phyloP scores from a whole-genome alignment of 441 rosid genomes.

The Manihot esculenta region DNA sequence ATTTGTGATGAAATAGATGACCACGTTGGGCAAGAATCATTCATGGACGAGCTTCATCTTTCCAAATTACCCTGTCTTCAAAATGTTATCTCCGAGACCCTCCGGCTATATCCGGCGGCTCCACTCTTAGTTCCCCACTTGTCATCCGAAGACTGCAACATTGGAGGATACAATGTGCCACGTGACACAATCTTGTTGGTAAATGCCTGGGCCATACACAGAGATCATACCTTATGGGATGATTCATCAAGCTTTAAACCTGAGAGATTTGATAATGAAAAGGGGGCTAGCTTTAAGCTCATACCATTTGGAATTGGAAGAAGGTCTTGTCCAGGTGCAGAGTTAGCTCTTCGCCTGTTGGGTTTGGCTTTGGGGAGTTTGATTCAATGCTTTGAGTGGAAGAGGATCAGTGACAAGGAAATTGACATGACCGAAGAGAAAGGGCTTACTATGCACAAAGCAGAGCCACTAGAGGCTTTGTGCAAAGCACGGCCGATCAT shows the following conservation, averaged over 20 bases:
- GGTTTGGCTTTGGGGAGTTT: constrained; percentile 11
- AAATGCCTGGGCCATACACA: background rate
- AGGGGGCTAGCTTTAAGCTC: background rate
- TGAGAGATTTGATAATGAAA: background rate
- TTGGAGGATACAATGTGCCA: background rate
- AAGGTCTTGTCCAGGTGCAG: constrained; percentile 15
- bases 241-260: background rate
- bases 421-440: background rate
- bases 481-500: background rate
- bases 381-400: constrained; percentile 22
- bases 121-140: background rate
- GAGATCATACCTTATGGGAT: background rate
- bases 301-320: background rate
- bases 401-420: background rate
- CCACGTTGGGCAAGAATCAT: background rate
- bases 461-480: background rate
- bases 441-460: constrained; percentile 6
- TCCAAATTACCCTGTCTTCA: constrained; percentile 4
- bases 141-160: background rate
- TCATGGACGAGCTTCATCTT: background rate
- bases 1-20: background rate
- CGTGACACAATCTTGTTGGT: background rate
- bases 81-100: background rate
- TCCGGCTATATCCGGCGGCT: background rate
- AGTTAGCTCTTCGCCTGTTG: constrained; percentile 3